phyloP scores from a whole-genome alignment of 1,284 basidiomycete species.

The Sphaerobolus stellatus region DNA sequence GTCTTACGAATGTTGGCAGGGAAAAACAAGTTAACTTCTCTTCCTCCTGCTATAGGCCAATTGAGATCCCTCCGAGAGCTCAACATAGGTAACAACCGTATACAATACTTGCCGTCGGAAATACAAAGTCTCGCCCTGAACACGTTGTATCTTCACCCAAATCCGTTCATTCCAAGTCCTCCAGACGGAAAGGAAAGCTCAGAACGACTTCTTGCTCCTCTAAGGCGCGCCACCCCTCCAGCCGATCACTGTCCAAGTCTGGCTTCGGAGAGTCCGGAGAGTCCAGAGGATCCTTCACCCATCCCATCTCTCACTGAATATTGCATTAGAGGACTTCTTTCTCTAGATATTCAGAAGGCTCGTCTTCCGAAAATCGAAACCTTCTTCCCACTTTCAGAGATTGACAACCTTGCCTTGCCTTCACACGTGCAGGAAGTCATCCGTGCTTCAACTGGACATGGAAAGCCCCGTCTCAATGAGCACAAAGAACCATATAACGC shows the following conservation, averaged over 20 bases:
- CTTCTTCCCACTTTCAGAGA: constrained; percentile 26
- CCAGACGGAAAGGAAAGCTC: too few species aligned
- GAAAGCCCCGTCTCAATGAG: constrained; percentile 1
- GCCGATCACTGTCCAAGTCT: too few species aligned
- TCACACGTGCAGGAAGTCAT: constrained; percentile 2
- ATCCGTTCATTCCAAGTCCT: constrained; percentile 55
- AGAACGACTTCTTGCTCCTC: too few species aligned
- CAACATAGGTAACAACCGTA: constrained; percentile 59
- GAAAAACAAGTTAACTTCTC: constrained; percentile 50
- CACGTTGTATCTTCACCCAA: constrained; percentile 49
- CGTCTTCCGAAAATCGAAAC: constrained; percentile 24
- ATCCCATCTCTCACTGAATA: constrained; percentile 52
- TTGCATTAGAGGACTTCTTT: constrained; percentile 48
- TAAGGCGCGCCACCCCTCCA: too few species aligned
- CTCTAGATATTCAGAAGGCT: constrained; percentile 18
- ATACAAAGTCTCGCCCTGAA: constrained; percentile 53
- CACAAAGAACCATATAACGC: constrained; percentile 8
- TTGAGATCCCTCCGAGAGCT: constrained; percentile 57
- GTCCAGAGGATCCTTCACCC: too few species aligned
- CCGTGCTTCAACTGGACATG: constrained; percentile 5
- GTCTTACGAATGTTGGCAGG: constrained; percentile 35
- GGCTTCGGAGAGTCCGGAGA: too few species aligned
- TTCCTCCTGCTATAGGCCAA: constrained; percentile 65
- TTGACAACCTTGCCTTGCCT: background rate
- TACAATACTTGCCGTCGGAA: constrained; percentile 65